Conservation (phyloP, 1,139 yeast genomes). For the Kodamaea anthophila region DNA sequence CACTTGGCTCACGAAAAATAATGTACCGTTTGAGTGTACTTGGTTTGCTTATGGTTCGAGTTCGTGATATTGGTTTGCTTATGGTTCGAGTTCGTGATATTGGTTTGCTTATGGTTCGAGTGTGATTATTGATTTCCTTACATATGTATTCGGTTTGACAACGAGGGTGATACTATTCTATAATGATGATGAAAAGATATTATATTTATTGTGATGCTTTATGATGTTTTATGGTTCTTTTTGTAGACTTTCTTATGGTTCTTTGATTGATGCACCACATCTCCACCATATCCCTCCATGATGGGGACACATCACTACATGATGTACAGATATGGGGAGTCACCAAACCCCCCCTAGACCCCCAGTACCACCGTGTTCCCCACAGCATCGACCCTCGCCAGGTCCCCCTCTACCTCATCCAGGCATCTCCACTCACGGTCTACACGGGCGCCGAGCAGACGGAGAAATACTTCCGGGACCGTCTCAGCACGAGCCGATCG, state of each 20-base stretch:
- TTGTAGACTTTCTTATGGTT: neutral
- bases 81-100: too few relatives aligned
- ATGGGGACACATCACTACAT: constrained; percentile 4
- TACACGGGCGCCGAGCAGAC: constrained; percentile 21
- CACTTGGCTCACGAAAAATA: too few relatives aligned
- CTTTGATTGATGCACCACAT: constrained; percentile 11
- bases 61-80: too few relatives aligned
- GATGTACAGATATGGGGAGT: constrained; percentile 26
- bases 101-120: too few relatives aligned
- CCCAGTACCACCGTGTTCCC: constrained; percentile 7
- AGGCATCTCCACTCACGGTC: constrained; percentile 19
- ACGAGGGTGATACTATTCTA: too few relatives aligned
- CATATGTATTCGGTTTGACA: too few relatives aligned
- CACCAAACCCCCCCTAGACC: neutral
- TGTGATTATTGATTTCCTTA: too few relatives aligned
- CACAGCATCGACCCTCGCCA: constrained; percentile 17
- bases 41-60: too few relatives aligned
- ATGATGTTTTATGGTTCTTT: too few relatives aligned
- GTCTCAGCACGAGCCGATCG: constrained; percentile 12
- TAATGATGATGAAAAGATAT: too few relatives aligned
- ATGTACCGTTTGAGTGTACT: too few relatives aligned
- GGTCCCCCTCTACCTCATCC: constrained; percentile 28
- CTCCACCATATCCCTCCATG: constrained; percentile 10
- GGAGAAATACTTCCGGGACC: constrained; percentile 19
- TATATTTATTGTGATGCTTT: too few relatives aligned